These are phyloP conservation scores for Aaosphaeria pasadenensis DNA, from an alignment of 2,329 filamentous ascomycete species.

Conservation along the genomic window DNA sequence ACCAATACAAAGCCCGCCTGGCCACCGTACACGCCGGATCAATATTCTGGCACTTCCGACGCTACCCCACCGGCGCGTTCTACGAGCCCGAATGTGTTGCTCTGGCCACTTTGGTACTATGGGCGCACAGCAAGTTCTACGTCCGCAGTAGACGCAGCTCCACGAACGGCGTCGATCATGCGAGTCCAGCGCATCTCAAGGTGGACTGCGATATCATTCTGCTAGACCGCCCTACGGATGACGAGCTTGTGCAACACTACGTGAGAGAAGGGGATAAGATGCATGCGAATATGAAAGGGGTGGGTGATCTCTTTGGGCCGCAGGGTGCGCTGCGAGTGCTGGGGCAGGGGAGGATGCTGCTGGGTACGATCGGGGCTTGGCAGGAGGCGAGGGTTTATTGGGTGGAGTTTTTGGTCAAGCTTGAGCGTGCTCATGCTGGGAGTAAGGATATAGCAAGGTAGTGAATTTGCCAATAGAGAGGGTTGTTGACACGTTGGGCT, in stretches of 20 bases:
- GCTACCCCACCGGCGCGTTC: slow-evolving; percentile 49
- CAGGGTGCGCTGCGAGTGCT: neutral
- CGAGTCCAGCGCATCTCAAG: slow-evolving; percentile 1
- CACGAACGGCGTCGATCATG: neutral
- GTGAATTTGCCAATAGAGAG: neutral
- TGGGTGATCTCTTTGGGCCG: neutral
- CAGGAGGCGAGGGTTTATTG: neutral
- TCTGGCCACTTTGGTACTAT: slow-evolving; percentile 46
- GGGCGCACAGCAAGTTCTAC: slow-evolving; percentile 30
- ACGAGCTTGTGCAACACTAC: slow-evolving; percentile 57
- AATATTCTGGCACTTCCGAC: slow-evolving; percentile 52
- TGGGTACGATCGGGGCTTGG: neutral
- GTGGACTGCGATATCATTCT: slow-evolving; percentile 35
- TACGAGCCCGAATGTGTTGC: slow-evolving; percentile 47
- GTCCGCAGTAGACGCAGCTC: neutral
- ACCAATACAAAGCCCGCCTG: slow-evolving; percentile 57
- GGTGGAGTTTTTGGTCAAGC: neutral
- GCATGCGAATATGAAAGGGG: slow-evolving; percentile 8
- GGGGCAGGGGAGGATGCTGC: neutral
- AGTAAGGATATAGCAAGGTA: neutral
- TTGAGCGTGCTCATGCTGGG: neutral
- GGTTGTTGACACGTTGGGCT: too few relatives aligned
- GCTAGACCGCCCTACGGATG: slow-evolving; percentile 55
- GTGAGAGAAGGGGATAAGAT: slow-evolving; percentile 51
- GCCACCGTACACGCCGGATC: slow-evolving; percentile 55